Conservation (phyloP, 179 eudicot species). For the Beta corolliflora region DNA sequence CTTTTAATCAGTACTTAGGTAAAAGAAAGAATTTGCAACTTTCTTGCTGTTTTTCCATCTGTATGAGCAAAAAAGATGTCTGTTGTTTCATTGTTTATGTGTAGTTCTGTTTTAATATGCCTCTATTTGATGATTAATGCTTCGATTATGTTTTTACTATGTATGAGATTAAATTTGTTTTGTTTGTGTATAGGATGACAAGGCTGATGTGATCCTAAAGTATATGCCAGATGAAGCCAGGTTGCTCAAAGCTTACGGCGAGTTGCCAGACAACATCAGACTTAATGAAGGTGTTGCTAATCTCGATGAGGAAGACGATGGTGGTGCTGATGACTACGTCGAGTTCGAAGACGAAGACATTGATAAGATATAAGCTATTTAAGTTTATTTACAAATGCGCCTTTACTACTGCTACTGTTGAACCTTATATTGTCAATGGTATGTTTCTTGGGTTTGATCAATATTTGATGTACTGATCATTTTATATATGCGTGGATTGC, state of each 20-base stretch:
- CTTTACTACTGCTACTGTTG: not conserved
- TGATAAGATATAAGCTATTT: constrained; percentile 50
- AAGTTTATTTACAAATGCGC: not conserved
- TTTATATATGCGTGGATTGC: constrained; percentile 7
- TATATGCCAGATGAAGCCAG: constrained; percentile 91
- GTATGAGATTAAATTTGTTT: not conserved
- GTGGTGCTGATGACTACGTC: constrained; percentile 51
- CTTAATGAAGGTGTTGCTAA: constrained; percentile 62
- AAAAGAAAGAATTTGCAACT: too few species aligned
- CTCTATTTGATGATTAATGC: too few species aligned
- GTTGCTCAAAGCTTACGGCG: constrained; percentile 68
- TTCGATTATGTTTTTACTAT: too few species aligned
- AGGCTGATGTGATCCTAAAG: constrained; percentile 89
- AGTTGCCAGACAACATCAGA: constrained; percentile 68
- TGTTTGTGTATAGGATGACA: constrained; percentile 58
- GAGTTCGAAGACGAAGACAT: constrained; percentile 77
- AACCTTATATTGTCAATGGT: constrained; percentile 19
- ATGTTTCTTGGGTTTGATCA: constrained; percentile 23
- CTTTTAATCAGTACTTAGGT: too few species aligned
- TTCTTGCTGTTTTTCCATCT: too few species aligned
- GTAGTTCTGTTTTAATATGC: too few species aligned
- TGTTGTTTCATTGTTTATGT: too few species aligned
- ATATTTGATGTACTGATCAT: constrained; percentile 20
- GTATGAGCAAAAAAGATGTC: too few species aligned
- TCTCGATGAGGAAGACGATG: constrained; percentile 63